These are phyloP conservation scores for Maudiozyma bulderi DNA, from an alignment of 805 yeast genomes.

Conservation along the genomic window DNA sequence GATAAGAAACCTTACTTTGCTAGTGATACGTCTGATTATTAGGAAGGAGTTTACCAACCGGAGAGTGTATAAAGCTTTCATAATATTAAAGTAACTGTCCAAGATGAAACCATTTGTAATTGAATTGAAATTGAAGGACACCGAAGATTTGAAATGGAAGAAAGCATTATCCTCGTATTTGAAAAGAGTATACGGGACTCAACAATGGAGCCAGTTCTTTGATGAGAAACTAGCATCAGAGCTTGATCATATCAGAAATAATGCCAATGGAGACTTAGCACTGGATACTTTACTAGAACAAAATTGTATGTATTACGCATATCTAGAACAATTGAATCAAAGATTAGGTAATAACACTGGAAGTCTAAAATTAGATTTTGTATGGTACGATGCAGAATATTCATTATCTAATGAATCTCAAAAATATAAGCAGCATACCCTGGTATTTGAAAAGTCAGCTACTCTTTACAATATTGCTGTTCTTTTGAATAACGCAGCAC, in stretches of 20 bases:
- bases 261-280: conserved; percentile 27
- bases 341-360: conserved; percentile 58
- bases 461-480: conserved; percentile 71
- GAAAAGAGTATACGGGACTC: conserved; percentile 24
- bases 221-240: conserved; percentile 21
- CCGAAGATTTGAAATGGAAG: conserved; percentile 25
- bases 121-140: conserved; percentile 22
- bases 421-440: conserved; percentile 58
- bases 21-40: too few species aligned
- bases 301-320: conserved; percentile 62
- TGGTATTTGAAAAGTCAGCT: conserved; percentile 86
- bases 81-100: too few species aligned
- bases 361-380: conserved; percentile 51
- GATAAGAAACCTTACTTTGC: too few species aligned
- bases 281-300: conserved; percentile 25
- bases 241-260: conserved; percentile 22
- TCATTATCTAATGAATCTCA: conserved; percentile 24
- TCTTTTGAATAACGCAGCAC: conserved; percentile 44
- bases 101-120: conserved; percentile 21
- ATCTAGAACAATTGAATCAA: conserved; percentile 67
- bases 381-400: conserved; percentile 73
- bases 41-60: too few species aligned
- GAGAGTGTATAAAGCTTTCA: too few species aligned
- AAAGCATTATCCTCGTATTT: conserved; percentile 23
- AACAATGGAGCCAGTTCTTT: conserved; percentile 25